Evolutionary conservation across 306 rosid species (phyloP).

Genomic region (Sindora glabra): DNA sequence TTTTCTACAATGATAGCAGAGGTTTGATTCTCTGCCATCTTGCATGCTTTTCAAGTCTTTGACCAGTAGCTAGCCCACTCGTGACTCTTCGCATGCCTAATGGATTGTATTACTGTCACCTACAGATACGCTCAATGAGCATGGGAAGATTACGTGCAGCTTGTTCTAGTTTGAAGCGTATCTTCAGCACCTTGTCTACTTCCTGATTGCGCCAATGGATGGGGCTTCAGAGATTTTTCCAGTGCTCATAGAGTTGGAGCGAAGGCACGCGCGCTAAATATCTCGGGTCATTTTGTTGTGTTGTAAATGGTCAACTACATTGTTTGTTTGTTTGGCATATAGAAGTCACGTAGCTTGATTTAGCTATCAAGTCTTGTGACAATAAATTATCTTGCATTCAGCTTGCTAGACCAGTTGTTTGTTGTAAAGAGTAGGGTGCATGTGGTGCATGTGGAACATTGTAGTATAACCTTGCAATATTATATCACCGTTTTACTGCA

Average conservation of each 20-base stretch:
- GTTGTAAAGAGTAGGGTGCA: neutral
- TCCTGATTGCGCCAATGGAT: constrained; percentile 16
- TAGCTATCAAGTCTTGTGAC: constrained; percentile 21
- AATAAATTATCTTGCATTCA: constrained; percentile 25
- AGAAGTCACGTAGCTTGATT: constrained; percentile 27
- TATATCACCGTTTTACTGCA: neutral
- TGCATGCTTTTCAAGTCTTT: neutral
- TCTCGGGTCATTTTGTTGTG: constrained; percentile 7
- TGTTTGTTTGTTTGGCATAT: constrained; percentile 27
- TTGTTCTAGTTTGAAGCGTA: constrained; percentile 86
- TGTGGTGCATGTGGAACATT: too few species aligned
- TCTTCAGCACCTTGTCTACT: constrained; percentile 78
- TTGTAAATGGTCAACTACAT: constrained; percentile 34
- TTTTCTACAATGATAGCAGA: neutral
- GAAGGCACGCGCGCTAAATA: constrained; percentile 19
- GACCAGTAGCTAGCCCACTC: too few species aligned
- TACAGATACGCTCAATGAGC: constrained; percentile 58
- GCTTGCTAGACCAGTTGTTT: too few species aligned
- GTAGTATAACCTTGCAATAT: neutral
- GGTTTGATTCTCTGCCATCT: neutral
- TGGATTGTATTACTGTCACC: too few species aligned
- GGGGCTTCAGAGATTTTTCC: neutral
- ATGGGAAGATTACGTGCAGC: constrained; percentile 66
- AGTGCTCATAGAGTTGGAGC: constrained; percentile 12
- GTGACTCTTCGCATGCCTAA: neutral